Evolutionary conservation across 2,329 filamentous ascomycete genomes (phyloP), one percentile per base, ranked within the genome.

Genomic region (Trichoderma polysporum): DNA sequence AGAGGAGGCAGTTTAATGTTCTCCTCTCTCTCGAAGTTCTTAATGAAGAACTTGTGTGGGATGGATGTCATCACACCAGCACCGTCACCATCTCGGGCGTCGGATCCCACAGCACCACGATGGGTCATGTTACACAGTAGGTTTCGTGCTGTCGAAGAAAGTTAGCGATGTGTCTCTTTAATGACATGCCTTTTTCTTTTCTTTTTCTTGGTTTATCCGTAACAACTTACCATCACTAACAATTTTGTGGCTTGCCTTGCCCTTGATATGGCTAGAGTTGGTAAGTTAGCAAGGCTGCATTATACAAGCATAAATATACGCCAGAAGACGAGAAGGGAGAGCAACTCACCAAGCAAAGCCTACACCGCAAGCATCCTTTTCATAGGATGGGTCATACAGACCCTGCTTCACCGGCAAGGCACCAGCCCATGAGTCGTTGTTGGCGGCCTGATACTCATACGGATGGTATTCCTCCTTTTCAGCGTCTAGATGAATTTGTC

Each of bases 121-220:
- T 99, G 95, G 85, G 95, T 98, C 95, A 99, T 99, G 87, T 99
- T 98, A 86, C 95, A 99, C 70, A 99, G 89, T 69, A 99, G 86
- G 81, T 94, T 97, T 72, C 92, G 91, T 72, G 94, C 92, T 95
- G 70, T n/a, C 31, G 13, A 25, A 41, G 13, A 56, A 56, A 13
- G 39, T 70, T 50, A 66, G 49, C 52, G 9, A 71, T 62, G 12
- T 19, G n/a, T 19, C 35, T 41, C 35, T 29, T 27, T 10, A 22
- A 45, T 13, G 7, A 2, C 47, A 33, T 22, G 5, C 22, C 4
- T 49, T 25, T 17, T 27, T 39, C 4, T 22, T 15, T 25, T 27
- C 17, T 33, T 37, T 13, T 29, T 33, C 13, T 12, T 3, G 7
- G 8, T 27, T 17, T 7, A 39, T 35, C 17, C 22, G 13, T 41